A percentile compares a stretch with the other conserved stretches of the same genome.
These are phyloP conservation scores for Penicillium desertorum DNA, from an alignment of 495 filamentous ascomycete genomes.

Conservation along the genomic window DNA sequence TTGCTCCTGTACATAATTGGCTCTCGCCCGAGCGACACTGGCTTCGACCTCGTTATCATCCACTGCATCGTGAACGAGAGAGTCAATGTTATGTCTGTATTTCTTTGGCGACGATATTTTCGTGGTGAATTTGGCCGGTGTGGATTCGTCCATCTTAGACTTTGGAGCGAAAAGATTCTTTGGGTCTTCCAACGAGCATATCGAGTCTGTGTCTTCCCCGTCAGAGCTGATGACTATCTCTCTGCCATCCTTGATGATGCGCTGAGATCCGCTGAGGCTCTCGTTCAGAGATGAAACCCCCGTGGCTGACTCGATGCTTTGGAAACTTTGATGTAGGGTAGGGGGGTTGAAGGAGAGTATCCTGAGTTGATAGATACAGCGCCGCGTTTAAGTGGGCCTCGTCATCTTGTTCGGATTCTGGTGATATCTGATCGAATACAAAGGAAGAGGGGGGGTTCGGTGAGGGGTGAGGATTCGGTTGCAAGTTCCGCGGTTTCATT, in stretches of 20 bases:
- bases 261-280: conserved; percentile 37
- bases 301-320: conserved; percentile 17
- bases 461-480: conserved; percentile 33
- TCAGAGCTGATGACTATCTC: conserved; percentile 67
- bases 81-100: conserved; percentile 67
- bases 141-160: conserved; percentile 18
- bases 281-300: conserved; percentile 21
- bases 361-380: conserved; percentile 13
- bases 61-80: conserved; percentile 58
- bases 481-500: conserved; percentile 1
- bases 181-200: conserved; percentile 50
- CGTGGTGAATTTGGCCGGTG: conserved; percentile 9
- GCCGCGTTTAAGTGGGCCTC: conserved; percentile 23
- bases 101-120: conserved; percentile 42
- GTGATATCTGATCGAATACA: conserved; percentile 20
- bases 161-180: conserved; percentile 37
- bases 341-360: background rate
- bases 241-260: conserved; percentile 47
- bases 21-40: conserved; percentile 53
- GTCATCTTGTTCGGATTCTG: conserved; percentile 19
- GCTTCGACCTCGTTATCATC: conserved; percentile 58
- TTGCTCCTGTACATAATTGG: conserved; percentile 35
- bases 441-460: conserved; percentile 35
- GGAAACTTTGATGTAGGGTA: conserved; percentile 19
- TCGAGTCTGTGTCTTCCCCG: conserved; percentile 62